Evolutionary conservation across 345 rosid genomes (phyloP), one percentile per base, ranked within the genome.

Genomic region (Brassica juncea): DNA sequence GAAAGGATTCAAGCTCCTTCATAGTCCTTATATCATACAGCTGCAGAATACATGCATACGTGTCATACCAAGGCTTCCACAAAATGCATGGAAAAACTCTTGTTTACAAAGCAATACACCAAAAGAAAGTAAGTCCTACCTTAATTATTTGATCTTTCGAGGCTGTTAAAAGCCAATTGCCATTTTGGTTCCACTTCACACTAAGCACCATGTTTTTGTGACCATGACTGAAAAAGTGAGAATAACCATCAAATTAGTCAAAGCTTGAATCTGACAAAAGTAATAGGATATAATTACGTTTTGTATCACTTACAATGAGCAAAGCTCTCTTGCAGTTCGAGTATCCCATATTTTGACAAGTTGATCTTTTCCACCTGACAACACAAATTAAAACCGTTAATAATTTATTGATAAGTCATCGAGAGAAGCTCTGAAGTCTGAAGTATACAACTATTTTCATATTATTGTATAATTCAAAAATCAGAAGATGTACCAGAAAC

Each of bases 301-400:
- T 31, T 14, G 5, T 35, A 69, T 34, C 10, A 85, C 98, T 85
- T 84, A 95, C 99, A 95, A 88, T 32, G 99, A 93, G 82, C 91
- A 86, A 81, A 95, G 97, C 86, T 95, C 99, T 81, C 79, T 90
- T 71, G 89, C 98, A 64, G 84, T 82, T 87, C 88, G 91, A 80
- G 98, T 92, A 90, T 95, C 99, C 99, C 99, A 95, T n/a, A 95
- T 90, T 87, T 95, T 95, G 73, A 95, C 97, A 76, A 95, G 91
- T 75, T 91, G 89, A 88, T 95, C 99, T 84, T 91, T 93, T 31
- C 98, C 99, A 73, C 98, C 99, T 95, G 79, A 70, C 11, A 74
- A 76, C 68, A 73, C 58, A 58, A 55, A 75, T 82, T 21, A 14
- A 55, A 63, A 70, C 8, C 15, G 68, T 55, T 65, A 10, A 70